These are phyloP conservation scores for Pyrus betulifolia DNA, from an alignment of 306 rosid species.

Conservation along the genomic window DNA sequence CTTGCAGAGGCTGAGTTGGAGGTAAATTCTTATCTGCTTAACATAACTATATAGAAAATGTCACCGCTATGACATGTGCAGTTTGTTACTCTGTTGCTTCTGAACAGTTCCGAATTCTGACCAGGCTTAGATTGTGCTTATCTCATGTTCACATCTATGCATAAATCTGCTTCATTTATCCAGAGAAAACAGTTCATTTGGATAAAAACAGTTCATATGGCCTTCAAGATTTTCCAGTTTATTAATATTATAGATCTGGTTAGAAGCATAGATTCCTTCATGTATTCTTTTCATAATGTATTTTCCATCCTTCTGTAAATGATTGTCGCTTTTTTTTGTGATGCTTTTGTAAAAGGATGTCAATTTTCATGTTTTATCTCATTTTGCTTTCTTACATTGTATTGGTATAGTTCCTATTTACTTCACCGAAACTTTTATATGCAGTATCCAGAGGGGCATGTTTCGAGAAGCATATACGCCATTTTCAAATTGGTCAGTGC, in stretches of 20 bases:
- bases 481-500: conserved; percentile 64
- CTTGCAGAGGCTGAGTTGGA: conserved; percentile 99
- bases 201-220: background rate
- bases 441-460: conserved; percentile 94
- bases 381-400: background rate
- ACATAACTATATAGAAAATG: conserved; percentile 2
- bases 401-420: background rate
- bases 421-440: conserved; percentile 21
- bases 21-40: conserved; percentile 39
- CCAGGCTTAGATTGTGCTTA: background rate
- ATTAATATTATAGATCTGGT: background rate
- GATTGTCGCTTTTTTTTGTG: background rate
- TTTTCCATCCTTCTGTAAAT: background rate
- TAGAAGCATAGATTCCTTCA: background rate
- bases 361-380: background rate
- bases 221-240: background rate
- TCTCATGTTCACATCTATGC: background rate
- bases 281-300: background rate
- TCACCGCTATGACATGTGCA: background rate
- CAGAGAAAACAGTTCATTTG: background rate
- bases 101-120: background rate
- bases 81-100: background rate
- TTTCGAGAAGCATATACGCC: conserved; percentile 84
- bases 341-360: background rate
- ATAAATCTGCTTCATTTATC: background rate